These are phyloP conservation scores for Straminergon stramineum DNA, from an alignment of 225 moss, liverwort and hornwort genomes.

Conservation along the genomic window DNA sequence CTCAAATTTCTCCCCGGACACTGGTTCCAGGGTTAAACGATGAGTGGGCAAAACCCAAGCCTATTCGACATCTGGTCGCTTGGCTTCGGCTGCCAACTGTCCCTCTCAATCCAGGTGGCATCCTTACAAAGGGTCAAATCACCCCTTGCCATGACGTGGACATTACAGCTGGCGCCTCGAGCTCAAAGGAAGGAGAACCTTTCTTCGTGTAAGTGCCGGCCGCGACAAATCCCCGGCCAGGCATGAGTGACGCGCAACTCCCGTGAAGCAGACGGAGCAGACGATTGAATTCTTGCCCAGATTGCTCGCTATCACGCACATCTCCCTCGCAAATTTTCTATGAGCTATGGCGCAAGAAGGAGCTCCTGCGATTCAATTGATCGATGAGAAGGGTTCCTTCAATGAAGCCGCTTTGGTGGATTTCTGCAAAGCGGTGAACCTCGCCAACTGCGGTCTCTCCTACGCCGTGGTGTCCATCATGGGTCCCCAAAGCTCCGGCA, in stretches of 20 bases:
- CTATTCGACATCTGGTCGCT: neutral
- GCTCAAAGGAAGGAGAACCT: neutral
- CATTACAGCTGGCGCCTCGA: neutral
- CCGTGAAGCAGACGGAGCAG: no score
- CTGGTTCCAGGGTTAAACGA: neutral
- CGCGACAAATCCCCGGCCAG: no score
- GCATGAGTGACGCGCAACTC: neutral
- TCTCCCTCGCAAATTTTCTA: neutral
- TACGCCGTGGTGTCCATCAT: slow-evolving; percentile 97
- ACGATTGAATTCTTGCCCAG: neutral
- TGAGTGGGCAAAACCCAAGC: neutral
- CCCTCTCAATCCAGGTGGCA: neutral
- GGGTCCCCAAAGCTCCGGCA: slow-evolving; percentile 96
- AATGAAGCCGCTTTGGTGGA: slow-evolving; percentile 38
- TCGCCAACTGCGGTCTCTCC: slow-evolving; percentile 70
- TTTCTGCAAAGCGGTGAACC: slow-evolving; percentile 47
- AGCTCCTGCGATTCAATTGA: slow-evolving; percentile 70
- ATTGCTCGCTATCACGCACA: neutral
- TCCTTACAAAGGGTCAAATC: neutral
- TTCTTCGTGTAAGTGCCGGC: neutral
- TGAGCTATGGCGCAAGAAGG: slow-evolving; percentile 43
- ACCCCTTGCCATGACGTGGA: neutral
- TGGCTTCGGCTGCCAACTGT: neutral
- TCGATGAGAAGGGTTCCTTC: slow-evolving; percentile 55
- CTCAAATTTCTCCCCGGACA: neutral